Evolutionary conservation across 2,329 filamentous ascomycete species (phyloP).

Genomic region (Coleophoma crateriformis): DNA sequence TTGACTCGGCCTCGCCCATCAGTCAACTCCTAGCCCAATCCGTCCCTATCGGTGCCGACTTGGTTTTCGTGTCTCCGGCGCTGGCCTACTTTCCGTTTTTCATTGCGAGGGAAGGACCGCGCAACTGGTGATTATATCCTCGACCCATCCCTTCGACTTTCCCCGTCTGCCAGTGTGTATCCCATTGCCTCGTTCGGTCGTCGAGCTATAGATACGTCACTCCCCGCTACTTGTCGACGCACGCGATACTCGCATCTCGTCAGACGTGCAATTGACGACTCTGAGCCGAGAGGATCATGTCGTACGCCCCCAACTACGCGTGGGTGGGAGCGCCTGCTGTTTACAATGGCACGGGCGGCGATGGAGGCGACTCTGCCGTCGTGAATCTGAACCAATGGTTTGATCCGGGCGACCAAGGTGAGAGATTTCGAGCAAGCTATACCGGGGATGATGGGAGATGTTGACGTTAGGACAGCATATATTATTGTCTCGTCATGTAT

Average conservation of each 20-base stretch:
- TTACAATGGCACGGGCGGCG: slow-evolving; percentile 54
- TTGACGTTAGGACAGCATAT: slow-evolving; percentile 49
- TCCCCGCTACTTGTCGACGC: background rate
- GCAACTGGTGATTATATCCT: background rate
- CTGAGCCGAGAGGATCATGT: background rate
- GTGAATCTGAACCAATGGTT: slow-evolving; percentile 97
- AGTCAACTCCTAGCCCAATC: background rate
- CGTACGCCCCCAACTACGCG: slow-evolving; percentile 35
- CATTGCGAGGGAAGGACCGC: background rate
- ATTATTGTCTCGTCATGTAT: slow-evolving; percentile 87
- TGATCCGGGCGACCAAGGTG: slow-evolving; percentile 71
- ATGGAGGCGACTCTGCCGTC: slow-evolving; percentile 42
- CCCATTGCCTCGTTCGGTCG: background rate
- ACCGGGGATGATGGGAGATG: no score
- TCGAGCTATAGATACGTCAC: background rate
- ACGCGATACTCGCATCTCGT: background rate
- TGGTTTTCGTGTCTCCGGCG: background rate
- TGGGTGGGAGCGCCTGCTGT: slow-evolving; percentile 50
- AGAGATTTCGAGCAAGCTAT: background rate
- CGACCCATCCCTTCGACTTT: background rate
- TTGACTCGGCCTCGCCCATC: background rate
- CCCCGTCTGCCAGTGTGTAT: background rate
- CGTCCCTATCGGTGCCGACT: background rate
- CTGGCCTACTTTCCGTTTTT: background rate
- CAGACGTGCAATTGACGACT: background rate